Base-by-base conservation (phyloP, 495 filamentous ascomycete genomes). In the Aspergillus baeticus region DNA sequence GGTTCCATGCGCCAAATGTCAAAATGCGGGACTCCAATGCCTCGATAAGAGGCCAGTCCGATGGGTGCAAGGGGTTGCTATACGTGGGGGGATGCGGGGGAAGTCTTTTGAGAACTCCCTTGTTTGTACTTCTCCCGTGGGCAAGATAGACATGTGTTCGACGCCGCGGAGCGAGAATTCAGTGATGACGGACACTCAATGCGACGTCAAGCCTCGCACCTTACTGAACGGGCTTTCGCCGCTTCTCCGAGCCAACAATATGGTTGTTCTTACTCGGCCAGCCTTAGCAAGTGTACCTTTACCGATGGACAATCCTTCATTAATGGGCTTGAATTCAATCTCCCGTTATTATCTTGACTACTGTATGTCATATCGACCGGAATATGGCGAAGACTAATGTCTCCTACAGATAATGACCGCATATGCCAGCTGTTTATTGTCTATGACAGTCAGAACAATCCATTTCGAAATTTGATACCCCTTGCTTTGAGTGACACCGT, bases 371-470 rank as follows among this genome's bases (percentile, higher is more conserved):
- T 2, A 0, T 21, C 33, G 10, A 14, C 34, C 26, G 11, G 15
- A 2, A 10, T 3, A 1, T 17, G 5, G n/a, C 39, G 48, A 43
- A 47, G 3, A 21, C 17, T 31, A 3, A 2, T 2, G 1, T 21
- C 10, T 45, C n/a, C n/a, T n/a, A n/a, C n/a, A 83, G 81, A 81
- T 59, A 64, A 76, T 17, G 69, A 69, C 17, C 69, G 69, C 6
- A 77, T 84, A 54, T 82, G 79, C 65, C 68, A 70, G 50, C 70
- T 83, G 31, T 73, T 81, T 41, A 75, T 82, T 21, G 71, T 81
- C 5, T 73, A 81, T 41, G 81, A 84, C 45, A 72, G 72, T 20
- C 57, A 68, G 48, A 74, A 71, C 18, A 84, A 84, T 43, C 81
- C 81, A 0, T 81, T 83, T 50, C 69, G 81, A 23, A 69, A 65